A percentile compares a stretch with the other conserved stretches of the same genome.
Evolutionary conservation across 345 rosid genomes (phyloP).

Genomic region (Viola odorata): DNA sequence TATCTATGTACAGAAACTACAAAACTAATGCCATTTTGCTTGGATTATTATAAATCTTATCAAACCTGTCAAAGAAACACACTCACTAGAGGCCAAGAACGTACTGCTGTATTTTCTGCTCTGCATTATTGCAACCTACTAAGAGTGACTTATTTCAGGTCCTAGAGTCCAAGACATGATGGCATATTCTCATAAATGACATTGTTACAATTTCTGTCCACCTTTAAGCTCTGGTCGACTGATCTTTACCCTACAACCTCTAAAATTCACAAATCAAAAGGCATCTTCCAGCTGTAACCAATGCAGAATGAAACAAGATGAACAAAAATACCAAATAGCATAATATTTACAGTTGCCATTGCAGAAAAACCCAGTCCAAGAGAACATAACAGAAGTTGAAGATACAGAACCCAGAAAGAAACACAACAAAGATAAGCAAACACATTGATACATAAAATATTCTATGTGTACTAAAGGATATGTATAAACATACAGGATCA

Average conservation of each 20-base stretch:
- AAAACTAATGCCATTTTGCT: neutral
- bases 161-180: neutral
- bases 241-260: neutral
- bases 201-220: neutral
- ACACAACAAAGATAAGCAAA: slow-evolving; percentile 17
- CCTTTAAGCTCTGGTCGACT: neutral
- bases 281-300: neutral
- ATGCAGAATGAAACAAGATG: neutral
- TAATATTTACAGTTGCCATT: slow-evolving; percentile 35
- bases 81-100: neutral
- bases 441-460: slow-evolving; percentile 22
- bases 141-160: neutral
- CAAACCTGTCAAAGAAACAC: neutral
- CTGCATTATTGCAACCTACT: neutral
- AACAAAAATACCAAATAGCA: neutral
- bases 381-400: neutral
- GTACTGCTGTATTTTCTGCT: neutral
- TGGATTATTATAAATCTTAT: neutral
- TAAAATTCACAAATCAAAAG: neutral
- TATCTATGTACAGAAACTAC: neutral
- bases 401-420: neutral
- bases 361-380: neutral
- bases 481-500: slow-evolving; percentile 30
- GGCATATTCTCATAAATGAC: neutral
- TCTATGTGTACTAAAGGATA: slow-evolving; percentile 13